A percentile compares a stretch with the other conserved stretches of the same genome.
Conservation (phyloP, 75 land plant species). For the Sequoia sempervirens region DNA sequence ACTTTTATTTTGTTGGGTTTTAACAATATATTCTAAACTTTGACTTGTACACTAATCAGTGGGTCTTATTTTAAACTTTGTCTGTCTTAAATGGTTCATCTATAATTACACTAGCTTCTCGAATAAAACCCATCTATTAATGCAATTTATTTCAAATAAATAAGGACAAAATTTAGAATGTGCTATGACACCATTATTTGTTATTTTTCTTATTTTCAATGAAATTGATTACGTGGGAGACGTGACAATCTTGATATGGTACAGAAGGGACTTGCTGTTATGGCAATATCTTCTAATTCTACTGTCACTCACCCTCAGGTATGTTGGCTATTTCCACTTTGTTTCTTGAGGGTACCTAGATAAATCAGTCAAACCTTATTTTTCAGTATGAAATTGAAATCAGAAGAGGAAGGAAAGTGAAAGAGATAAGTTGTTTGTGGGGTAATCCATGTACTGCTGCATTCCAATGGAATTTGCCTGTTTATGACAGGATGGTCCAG, state of each 20-base stretch:
- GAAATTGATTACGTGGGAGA: background rate
- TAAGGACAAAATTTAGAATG: no score
- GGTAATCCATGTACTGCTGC: background rate
- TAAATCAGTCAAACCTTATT: background rate
- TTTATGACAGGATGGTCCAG: no score
- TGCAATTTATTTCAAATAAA: no score
- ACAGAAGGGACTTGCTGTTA: conserved; percentile 86
- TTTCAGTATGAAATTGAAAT: background rate
- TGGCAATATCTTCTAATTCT: conserved; percentile 91
- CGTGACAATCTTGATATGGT: no score
- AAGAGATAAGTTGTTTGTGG: background rate
- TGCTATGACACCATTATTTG: background rate
- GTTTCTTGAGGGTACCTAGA: background rate
- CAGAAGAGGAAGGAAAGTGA: background rate
- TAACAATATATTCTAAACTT: no score
- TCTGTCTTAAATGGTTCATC: no score
- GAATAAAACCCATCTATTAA: no score
- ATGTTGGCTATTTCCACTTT: conserved; percentile 1
- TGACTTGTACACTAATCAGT: no score
- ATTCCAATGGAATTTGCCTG: no score
- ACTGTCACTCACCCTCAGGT: conserved; percentile 80
- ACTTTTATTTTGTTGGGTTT: no score
- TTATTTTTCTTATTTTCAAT: background rate
- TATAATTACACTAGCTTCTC: no score
- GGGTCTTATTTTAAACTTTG: no score